A percentile compares a stretch with the other conserved stretches of the same genome.
These are phyloP conservation scores for Diaporthe vaccinii DNA, from an alignment of 2,329 filamentous ascomycete genomes.

Conservation along the genomic window DNA sequence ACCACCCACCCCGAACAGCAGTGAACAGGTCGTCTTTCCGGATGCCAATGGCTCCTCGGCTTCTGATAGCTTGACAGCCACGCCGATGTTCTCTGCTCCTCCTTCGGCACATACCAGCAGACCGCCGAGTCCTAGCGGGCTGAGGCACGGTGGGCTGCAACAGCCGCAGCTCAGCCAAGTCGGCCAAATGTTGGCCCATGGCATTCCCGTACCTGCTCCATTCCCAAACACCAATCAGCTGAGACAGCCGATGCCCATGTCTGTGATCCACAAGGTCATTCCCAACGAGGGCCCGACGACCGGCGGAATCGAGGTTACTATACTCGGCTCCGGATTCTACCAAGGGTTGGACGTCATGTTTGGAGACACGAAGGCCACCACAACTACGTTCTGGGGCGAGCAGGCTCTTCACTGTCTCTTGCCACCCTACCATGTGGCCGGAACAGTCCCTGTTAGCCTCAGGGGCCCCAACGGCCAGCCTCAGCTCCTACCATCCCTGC, in stretches of 20 bases:
- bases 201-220: constrained; percentile 31
- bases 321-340: constrained; percentile 85
- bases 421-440: constrained; percentile 77
- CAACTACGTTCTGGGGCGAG: constrained; percentile 85
- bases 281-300: constrained; percentile 85
- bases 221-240: constrained; percentile 35
- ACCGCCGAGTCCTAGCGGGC: constrained; percentile 77
- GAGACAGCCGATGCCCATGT: constrained; percentile 53
- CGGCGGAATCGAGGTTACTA: constrained; percentile 89
- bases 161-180: constrained; percentile 50
- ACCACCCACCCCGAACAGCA: constrained; percentile 76
- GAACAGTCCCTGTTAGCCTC: constrained; percentile 79
- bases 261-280: constrained; percentile 85
- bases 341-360: constrained; percentile 87
- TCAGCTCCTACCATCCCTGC: constrained; percentile 47
- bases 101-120: constrained; percentile 81
- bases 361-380: constrained; percentile 74
- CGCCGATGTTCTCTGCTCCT: constrained; percentile 79
- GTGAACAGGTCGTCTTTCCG: constrained; percentile 70
- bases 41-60: constrained; percentile 71
- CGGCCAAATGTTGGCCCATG: constrained; percentile 33
- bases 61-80: constrained; percentile 74
- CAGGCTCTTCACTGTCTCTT: constrained; percentile 84
- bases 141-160: constrained; percentile 60
- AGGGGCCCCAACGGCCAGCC: constrained; percentile 62